These are phyloP conservation scores for Neonectria faginata DNA, from an alignment of 2,329 filamentous ascomycete species.

Conservation along the genomic window DNA sequence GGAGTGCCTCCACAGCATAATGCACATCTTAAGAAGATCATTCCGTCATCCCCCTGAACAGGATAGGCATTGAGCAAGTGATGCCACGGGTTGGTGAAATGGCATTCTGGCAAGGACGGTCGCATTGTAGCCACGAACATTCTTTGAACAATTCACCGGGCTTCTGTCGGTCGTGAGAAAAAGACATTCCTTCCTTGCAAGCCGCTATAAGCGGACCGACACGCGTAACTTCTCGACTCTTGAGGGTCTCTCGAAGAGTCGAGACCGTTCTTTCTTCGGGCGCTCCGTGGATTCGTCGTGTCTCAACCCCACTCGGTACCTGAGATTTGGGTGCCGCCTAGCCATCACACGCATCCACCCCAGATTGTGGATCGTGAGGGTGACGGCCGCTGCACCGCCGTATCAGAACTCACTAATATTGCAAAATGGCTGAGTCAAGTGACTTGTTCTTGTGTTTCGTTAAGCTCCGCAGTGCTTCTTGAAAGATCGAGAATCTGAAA, in stretches of 20 bases:
- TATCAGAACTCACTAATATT: constrained; percentile 21
- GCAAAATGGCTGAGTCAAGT: constrained; percentile 14
- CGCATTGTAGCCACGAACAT: constrained; percentile 3
- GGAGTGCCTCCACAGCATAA: constrained; percentile 36
- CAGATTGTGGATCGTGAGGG: constrained; percentile 24
- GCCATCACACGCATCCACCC: constrained; percentile 15
- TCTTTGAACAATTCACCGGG: constrained; percentile 18
- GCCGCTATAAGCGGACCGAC: constrained; percentile 32
- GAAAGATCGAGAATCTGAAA: neutral
- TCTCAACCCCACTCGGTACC: constrained; percentile 42
- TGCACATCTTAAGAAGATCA: constrained; percentile 48
- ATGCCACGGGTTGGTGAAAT: constrained; percentile 12
- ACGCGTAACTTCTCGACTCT: constrained; percentile 24
- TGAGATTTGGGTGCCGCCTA: constrained; percentile 41
- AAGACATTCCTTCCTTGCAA: constrained; percentile 20
- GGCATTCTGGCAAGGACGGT: constrained; percentile 4
- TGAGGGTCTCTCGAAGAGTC: constrained; percentile 32
- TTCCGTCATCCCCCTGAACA: constrained; percentile 36
- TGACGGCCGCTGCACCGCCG: constrained; percentile 10
- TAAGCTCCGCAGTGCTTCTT: constrained; percentile 2
- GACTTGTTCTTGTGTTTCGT: constrained; percentile 3
- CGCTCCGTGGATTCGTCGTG: constrained; percentile 42
- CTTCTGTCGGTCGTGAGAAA: constrained; percentile 7
- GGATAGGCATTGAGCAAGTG: constrained; percentile 12
- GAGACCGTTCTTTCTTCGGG: constrained; percentile 47